Conservation (phyloP, 2,329 filamentous ascomycete species). For the Nemania sp. region DNA sequence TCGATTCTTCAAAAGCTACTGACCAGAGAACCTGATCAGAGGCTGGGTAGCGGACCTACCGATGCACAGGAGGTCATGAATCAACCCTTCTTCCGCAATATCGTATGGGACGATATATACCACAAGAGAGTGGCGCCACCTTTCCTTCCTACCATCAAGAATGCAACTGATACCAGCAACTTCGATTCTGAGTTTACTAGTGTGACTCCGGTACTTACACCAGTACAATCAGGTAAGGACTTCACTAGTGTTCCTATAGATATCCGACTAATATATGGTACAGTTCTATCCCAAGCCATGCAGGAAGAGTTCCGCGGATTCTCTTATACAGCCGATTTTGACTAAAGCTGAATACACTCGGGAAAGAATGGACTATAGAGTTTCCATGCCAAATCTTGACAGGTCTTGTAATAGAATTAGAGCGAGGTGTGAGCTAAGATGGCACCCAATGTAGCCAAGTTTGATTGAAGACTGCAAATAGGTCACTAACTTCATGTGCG, state of each 20-base stretch:
- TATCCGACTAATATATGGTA: conserved; percentile 43
- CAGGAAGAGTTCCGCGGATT: conserved; percentile 99
- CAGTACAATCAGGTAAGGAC: conserved; percentile 93
- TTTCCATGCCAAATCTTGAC: conserved; percentile 9
- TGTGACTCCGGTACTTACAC: conserved; percentile 95
- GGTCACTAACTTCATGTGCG: conserved; percentile 5
- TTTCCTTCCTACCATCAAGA: conserved; percentile 90
- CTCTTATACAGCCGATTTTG: conserved; percentile 95
- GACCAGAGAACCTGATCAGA: conserved; percentile 92
- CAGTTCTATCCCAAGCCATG: conserved; percentile 97
- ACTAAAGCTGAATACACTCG: conserved; percentile 58
- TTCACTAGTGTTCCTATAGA: conserved; percentile 5
- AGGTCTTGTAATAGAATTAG: conserved; percentile 24
- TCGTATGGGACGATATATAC: conserved; percentile 99
- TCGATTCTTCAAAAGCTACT: conserved; percentile 98
- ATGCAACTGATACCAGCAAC: conserved; percentile 97
- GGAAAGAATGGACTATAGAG: conserved; percentile 4
- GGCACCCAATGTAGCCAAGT: conserved; percentile 1
- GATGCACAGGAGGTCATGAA: conserved; percentile 99
- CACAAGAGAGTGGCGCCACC: conserved; percentile 91
- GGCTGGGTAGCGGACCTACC: conserved; percentile 92
- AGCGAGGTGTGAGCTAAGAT: conserved; percentile 15
- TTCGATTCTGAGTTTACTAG: conserved; percentile 99
- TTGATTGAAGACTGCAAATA: conserved; percentile 15
- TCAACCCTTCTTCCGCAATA: conserved; percentile 96